Base-by-base conservation (phyloP, 805 yeast genomes). In the Kockiozyma suomiensis region DNA sequence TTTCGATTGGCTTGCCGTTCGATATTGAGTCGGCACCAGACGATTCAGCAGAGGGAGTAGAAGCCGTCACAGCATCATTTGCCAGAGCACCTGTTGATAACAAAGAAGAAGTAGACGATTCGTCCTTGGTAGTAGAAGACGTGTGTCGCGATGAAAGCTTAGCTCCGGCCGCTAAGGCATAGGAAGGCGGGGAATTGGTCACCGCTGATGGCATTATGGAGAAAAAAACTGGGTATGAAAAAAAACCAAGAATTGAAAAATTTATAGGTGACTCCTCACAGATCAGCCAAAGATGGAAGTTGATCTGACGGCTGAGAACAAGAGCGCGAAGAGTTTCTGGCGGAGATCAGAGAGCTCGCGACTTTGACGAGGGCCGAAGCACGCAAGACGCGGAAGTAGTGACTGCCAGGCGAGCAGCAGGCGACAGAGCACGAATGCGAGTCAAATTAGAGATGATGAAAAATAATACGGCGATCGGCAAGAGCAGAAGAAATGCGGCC, bases 131-230 rank as follows among this genome's bases (percentile, higher is more conserved):
- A 62, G 37, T 61, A 62, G 45, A 60, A 38, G 53, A 68, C 65
- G 62, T 61, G 62, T 26, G 70, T 61, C 35, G 51, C 12, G 72
- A 61, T 17, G 66, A 62, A 15, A 70, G 66, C 59, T 66, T 66
- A 21, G 62, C 65, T 15, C 66, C 65, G n/a, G 66, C 66, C n/a
- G 64, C 66, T 13, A 56, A 52, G 15, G 66, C 66, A 26, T 61
- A 64, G 17, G 66, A 59, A 25, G 68, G 64, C 10, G 64, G 38
- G 15, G 61, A 21, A 51, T n/a, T 45, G 37, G 59, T 8, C 3
- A 52, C 47, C n/a, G 57, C 62, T 19, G 65, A 57, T 2, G 65
- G 49, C 64, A 60, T 60, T 50, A 32, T 43, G 25, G 4, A 17
- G 19, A n/a, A n/a, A 17, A 8, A n/a, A n/a, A 17, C n/a, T 21